phyloP scores from a whole-genome alignment of 1,284 basidiomycete genomes.

The Rugosomyces carneus region DNA sequence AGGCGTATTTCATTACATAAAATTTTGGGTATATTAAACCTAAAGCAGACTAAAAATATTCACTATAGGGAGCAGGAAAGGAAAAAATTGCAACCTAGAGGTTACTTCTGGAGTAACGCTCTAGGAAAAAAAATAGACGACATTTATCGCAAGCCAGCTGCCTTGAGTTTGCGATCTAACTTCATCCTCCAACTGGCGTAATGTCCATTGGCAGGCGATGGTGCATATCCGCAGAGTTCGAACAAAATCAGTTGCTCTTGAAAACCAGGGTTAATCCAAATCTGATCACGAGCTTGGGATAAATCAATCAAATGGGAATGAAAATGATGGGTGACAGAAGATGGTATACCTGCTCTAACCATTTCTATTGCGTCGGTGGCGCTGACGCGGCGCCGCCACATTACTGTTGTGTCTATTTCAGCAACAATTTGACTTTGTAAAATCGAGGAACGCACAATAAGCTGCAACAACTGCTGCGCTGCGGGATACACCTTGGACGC shows the following conservation, averaged over 20 bases:
- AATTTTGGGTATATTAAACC: background rate
- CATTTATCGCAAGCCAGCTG: conserved; percentile 26
- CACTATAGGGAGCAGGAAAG: background rate
- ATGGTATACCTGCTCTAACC: conserved; percentile 50
- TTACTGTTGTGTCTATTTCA: conserved; percentile 42
- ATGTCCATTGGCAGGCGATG: conserved; percentile 55
- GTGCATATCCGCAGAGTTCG: conserved; percentile 66
- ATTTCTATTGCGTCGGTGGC: conserved; percentile 55
- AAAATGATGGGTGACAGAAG: conserved; percentile 8
- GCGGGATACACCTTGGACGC: conserved; percentile 76
- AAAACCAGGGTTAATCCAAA: conserved; percentile 74
- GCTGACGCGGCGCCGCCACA: conserved; percentile 58
- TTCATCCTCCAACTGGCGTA: conserved; percentile 59
- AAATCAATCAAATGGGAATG: conserved; percentile 6
- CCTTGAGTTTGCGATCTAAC: conserved; percentile 36
- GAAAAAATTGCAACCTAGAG: background rate
- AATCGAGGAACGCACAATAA: conserved; percentile 48
- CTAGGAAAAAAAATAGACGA: conserved; percentile 7
- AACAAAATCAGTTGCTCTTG: conserved; percentile 74
- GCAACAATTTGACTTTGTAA: background rate
- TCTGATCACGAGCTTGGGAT: conserved; percentile 61
- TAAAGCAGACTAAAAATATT: background rate
- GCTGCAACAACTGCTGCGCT: conserved; percentile 80
- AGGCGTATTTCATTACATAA: background rate
- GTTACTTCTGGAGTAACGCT: conserved; percentile 1